Conservation (phyloP, 108 stramenopile genomes). For the Nitzschia sp. region DNA sequence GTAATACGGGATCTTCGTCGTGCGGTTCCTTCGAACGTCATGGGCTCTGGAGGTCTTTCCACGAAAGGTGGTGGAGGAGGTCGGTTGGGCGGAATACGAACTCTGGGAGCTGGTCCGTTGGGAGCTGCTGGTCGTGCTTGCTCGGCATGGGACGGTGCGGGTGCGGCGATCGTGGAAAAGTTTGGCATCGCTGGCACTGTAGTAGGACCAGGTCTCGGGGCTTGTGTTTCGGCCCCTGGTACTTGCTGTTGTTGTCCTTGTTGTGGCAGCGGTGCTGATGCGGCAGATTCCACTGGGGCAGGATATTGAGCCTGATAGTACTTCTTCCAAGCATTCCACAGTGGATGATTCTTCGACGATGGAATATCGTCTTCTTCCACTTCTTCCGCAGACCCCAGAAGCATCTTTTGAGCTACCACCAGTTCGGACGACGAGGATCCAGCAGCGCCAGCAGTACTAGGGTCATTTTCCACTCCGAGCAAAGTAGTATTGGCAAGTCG, state of each 20-base stretch:
- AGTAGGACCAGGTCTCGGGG: slow-evolving; percentile 26
- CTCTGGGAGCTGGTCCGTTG: background rate
- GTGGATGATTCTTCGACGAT: background rate
- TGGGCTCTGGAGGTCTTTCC: slow-evolving; percentile 2
- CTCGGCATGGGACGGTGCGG: background rate
- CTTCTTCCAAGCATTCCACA: slow-evolving; percentile 6
- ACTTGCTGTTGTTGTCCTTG: background rate
- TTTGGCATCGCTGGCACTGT: slow-evolving; percentile 20
- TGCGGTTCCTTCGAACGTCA: slow-evolving; percentile 16
- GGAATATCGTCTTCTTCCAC: background rate
- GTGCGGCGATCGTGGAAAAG: no score
- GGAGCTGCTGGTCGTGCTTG: background rate
- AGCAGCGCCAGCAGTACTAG: background rate
- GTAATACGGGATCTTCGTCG: background rate
- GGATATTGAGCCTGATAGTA: background rate
- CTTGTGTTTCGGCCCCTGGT: background rate
- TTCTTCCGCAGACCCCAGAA: background rate
- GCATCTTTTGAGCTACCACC: slow-evolving; percentile 5
- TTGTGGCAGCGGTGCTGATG: background rate
- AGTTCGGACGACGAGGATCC: slow-evolving; percentile 8
- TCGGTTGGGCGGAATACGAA: background rate
- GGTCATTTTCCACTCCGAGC: background rate
- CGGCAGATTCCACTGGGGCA: background rate
- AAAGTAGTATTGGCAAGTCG: background rate
- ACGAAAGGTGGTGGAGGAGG: background rate